Evolutionary conservation across 2,329 filamentous ascomycete species (phyloP), one percentile per base, ranked within the genome.

Genomic region (Claviceps sorghi): DNA sequence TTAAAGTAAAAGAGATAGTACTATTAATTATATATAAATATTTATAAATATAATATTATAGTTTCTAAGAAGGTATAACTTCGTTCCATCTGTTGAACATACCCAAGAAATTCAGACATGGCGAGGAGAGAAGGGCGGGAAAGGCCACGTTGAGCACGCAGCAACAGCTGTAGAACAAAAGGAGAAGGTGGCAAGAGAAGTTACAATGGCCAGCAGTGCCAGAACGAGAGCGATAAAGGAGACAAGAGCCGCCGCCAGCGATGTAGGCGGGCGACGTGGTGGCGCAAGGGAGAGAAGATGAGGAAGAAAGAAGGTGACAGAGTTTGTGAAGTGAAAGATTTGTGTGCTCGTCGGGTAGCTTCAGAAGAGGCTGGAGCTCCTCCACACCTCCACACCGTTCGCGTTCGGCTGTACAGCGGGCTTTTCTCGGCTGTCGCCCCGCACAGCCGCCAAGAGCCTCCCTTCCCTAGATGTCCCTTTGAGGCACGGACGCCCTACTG

Each of bases 101-200:
- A 80, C 77, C 77, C 77, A 64, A 80, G 69, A 64, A 79, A 80
- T 71, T 79, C 77, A 68, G 77, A 79, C 77, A 80, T 80, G 63
- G 62, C 62, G 58, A 60, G 55, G 34, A 7, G 45, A 9, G 26
- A 60, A 55, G 30, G 22, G 45, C 9, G 30, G 57, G 53, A 56
- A 57, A 60, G 57, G 65, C 66, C 65, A 67, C 69, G 69, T 70
- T 63, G 57, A 69, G 67, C 65, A 69, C 69, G 67, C 62, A 65
- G 66, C 60, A 46, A 30, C 40, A 38, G 21, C 34, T 22, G 22
- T 56, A 64, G 30, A n/a, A 49, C 34, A 65, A 64, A 65, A 51
- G 43, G 50, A 54, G 15, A 17, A 19, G 19, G 29, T 52, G 40
- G 49, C 53, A 59, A 55, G 56, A 54, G 56, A 57, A 60, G 55